These are phyloP conservation scores for Leccinum boreale DNA, from an alignment of 768 basidiomycete species.

Conservation along the genomic window DNA sequence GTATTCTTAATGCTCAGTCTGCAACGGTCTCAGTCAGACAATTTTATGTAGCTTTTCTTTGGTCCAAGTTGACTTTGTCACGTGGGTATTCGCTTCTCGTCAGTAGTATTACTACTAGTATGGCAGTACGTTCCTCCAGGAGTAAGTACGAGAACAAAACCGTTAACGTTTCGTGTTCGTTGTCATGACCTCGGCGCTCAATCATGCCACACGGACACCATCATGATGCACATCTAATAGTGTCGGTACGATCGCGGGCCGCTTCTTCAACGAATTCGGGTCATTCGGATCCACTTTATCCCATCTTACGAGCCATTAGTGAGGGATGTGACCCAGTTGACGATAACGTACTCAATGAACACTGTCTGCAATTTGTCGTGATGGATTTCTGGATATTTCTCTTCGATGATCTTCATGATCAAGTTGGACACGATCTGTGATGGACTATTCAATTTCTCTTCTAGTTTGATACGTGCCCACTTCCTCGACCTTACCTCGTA, in stretches of 20 bases:
- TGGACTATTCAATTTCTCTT: neutral
- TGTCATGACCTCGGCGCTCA: slow-evolving; percentile 5
- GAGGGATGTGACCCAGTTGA: neutral
- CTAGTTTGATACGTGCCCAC: neutral
- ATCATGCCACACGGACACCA: neutral
- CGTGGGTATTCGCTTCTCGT: slow-evolving; percentile 19
- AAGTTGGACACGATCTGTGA: slow-evolving; percentile 63
- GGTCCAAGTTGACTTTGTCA: slow-evolving; percentile 50
- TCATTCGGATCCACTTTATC: slow-evolving; percentile 19
- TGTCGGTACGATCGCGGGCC: slow-evolving; percentile 10
- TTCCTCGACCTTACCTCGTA: slow-evolving; percentile 53
- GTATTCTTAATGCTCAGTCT: slow-evolving; percentile 11
- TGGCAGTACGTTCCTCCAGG: neutral
- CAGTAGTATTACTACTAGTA: no score
- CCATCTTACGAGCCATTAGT: slow-evolving; percentile 21
- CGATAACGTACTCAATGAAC: slow-evolving; percentile 56
- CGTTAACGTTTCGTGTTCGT: neutral
- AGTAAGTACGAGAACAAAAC: slow-evolving; percentile 9
- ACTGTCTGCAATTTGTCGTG: slow-evolving; percentile 55
- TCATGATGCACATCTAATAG: no score
- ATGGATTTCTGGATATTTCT: slow-evolving; percentile 65
- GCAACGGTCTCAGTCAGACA: slow-evolving; percentile 10
- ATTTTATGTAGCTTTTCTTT: slow-evolving; percentile 43
- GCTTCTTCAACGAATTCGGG: slow-evolving; percentile 21
- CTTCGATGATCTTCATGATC: slow-evolving; percentile 53